Evolutionary conservation across 2,329 filamentous ascomycete species (phyloP).

Genomic region (Fusarium virguliforme): DNA sequence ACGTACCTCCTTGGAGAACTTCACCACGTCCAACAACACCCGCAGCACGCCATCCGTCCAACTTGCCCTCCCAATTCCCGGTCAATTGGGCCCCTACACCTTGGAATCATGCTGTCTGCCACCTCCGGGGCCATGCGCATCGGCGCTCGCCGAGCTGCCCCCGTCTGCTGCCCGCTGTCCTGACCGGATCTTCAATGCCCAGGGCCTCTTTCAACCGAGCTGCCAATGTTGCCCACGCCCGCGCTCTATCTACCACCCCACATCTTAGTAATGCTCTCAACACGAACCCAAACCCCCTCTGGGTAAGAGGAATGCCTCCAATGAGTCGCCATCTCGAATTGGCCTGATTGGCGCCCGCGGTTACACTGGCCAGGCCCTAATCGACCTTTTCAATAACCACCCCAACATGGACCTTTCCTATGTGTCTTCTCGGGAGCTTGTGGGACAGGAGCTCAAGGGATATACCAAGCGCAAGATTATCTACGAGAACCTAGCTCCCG

Average conservation of each 20-base stretch:
- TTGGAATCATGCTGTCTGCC: constrained; percentile 36
- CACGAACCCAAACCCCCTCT: constrained; percentile 87
- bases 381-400: constrained; percentile 89
- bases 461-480: constrained; percentile 93
- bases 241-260: constrained; percentile 18
- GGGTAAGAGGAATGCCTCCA: constrained; percentile 89
- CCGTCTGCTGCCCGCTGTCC: neutral
- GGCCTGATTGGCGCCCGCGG: constrained; percentile 93
- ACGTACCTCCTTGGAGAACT: no score
- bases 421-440: constrained; percentile 94
- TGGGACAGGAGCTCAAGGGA: constrained; percentile 87
- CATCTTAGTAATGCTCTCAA: constrained; percentile 59
- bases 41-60: neutral
- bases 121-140: constrained; percentile 34
- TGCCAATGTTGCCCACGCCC: constrained; percentile 17
- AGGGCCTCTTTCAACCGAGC: constrained; percentile 20
- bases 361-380: constrained; percentile 93
- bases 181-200: neutral
- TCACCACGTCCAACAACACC: neutral
- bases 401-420: constrained; percentile 91
- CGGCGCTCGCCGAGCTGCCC: constrained; percentile 31
- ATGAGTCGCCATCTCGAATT: constrained; percentile 82
- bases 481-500: constrained; percentile 90
- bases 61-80: neutral
- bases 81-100: constrained; percentile 32